Base-by-base conservation (phyloP, 2,329 filamentous ascomycete genomes). In the Colletotrichum sp. region DNA sequence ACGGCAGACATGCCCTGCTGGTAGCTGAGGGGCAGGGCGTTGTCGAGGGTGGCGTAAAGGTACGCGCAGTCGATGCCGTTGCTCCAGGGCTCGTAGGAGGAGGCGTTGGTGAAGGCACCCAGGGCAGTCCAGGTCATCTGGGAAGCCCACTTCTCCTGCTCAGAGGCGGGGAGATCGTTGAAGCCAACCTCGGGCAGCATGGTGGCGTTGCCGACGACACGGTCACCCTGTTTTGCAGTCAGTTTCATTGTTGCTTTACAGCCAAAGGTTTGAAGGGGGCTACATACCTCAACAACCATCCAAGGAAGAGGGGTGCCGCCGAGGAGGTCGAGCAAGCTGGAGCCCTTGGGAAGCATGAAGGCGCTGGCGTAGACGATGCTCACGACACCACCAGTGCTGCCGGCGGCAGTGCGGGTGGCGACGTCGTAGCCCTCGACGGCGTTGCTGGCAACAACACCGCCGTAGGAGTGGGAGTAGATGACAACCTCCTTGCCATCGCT, bases 391-490 rank as follows among this genome's bases (percentile, higher is more conserved):
- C 86, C 86, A 7, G 79, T 71, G 65, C 83, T 76, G 2, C 83
- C 85, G 2, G 79, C 78, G 0, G 73, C 76, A 32, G 78, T 75
- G 10, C 85, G 81, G 24, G 84, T 78, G 30, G 80, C 81, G 61
- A 85, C 81, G 2, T 83, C 81, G 6, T 85, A 79, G 2, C 84
- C 84, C 21, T 80, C 78, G 5, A 88, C 78, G 0, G 84, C 87
- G 64, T 84, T 84, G 43, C 82, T 81, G 8, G 82, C 83, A 1
- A 87, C 80, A 0, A 86, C 79, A 18, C 87, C 87, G 18, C 84
- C 84, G 79, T 87, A 88, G 3, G 85, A 88, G 77, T 89, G 87
- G 10, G 83, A 81, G 9, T 85, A 78, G 5, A 88, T 81, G 1
- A 88, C 78, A 9, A 89, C 82, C 34, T 88, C 81, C 67, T 86